Evolutionary conservation across 768 basidiomycete species (phyloP).

Genomic region (Naematelia aurantialba): DNA sequence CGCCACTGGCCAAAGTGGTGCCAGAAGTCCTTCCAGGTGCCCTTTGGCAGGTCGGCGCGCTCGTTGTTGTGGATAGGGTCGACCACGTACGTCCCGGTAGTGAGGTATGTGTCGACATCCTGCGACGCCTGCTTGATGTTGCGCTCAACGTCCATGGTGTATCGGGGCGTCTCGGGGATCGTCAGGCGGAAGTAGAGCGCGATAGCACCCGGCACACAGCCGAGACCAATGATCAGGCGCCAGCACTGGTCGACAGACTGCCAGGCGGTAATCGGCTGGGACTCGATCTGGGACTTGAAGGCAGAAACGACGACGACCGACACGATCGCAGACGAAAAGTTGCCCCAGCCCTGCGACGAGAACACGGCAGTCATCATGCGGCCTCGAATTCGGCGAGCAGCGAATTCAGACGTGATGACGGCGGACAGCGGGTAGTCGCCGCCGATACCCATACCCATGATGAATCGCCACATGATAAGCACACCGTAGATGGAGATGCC

Average conservation of each 20-base stretch:
- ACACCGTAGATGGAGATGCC: constrained; percentile 68
- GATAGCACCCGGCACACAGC: constrained; percentile 61
- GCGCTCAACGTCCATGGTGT: constrained; percentile 85
- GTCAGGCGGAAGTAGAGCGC: constrained; percentile 76
- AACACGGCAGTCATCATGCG: constrained; percentile 88
- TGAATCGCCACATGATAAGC: constrained; percentile 77
- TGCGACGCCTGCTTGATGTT: constrained; percentile 70
- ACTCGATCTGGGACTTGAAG: constrained; percentile 63
- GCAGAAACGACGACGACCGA: constrained; percentile 63
- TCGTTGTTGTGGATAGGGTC: constrained; percentile 61
- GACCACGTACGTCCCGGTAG: constrained; percentile 53
- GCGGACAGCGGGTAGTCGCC: constrained; percentile 84
- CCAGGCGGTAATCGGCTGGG: constrained; percentile 44
- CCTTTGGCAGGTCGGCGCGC: constrained; percentile 66
- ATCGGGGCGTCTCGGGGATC: constrained; percentile 86
- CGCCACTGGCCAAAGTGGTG: constrained; percentile 64
- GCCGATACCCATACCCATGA: constrained; percentile 76
- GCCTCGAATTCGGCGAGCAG: constrained; percentile 70
- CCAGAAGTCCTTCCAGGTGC: constrained; percentile 65
- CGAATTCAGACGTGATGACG: constrained; percentile 82
- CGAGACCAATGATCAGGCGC: constrained; percentile 84
- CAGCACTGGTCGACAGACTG: constrained; percentile 69
- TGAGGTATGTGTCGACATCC: constrained; percentile 69
- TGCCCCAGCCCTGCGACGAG: constrained; percentile 81
- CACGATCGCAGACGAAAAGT: constrained; percentile 68